These are phyloP conservation scores for Psilocybe tampanensis DNA, from an alignment of 768 basidiomycete genomes.

Conservation along the genomic window DNA sequence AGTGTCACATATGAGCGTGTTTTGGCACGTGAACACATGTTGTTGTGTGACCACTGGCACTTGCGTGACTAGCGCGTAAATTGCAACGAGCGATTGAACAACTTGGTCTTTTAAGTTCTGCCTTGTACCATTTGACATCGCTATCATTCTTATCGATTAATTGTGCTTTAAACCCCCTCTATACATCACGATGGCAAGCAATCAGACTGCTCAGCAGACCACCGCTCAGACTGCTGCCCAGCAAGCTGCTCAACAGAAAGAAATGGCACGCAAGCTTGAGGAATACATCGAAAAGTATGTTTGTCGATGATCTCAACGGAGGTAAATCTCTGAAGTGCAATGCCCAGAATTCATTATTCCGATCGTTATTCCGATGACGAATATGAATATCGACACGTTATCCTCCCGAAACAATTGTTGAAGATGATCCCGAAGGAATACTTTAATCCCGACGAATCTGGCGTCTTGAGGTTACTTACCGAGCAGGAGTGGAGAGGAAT, in stretches of 20 bases:
- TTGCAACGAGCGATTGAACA: not conserved
- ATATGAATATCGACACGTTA: slow-evolving; percentile 97
- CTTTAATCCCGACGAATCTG: slow-evolving; percentile 74
- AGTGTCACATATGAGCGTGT: slow-evolving; percentile 12
- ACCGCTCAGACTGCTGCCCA: slow-evolving; percentile 28
- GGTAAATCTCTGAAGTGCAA: slow-evolving; percentile 15
- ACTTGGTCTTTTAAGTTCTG: too few relatives aligned
- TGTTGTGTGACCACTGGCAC: slow-evolving; percentile 17
- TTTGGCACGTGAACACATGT: slow-evolving; percentile 21
- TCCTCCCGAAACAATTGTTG: slow-evolving; percentile 91
- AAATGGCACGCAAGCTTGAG: slow-evolving; percentile 57
- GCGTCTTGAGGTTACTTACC: slow-evolving; percentile 77
- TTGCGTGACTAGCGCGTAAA: slow-evolving; percentile 26
- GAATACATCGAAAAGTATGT: slow-evolving; percentile 79
- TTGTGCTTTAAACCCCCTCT: not conserved
- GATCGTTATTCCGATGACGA: slow-evolving; percentile 91
- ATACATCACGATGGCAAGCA: slow-evolving; percentile 12
- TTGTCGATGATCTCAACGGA: slow-evolving; percentile 17
- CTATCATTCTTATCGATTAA: not conserved
- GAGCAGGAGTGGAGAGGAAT: slow-evolving; percentile 97
- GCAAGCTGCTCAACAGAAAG: slow-evolving; percentile 36
- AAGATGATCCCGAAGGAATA: slow-evolving; percentile 90
- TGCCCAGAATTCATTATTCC: slow-evolving; percentile 81
- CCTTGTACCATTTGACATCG: not conserved
- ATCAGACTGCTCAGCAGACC: slow-evolving; percentile 28